These are phyloP conservation scores for Boletus subcaerulescens DNA, from an alignment of 768 basidiomycete species.

Conservation along the genomic window DNA sequence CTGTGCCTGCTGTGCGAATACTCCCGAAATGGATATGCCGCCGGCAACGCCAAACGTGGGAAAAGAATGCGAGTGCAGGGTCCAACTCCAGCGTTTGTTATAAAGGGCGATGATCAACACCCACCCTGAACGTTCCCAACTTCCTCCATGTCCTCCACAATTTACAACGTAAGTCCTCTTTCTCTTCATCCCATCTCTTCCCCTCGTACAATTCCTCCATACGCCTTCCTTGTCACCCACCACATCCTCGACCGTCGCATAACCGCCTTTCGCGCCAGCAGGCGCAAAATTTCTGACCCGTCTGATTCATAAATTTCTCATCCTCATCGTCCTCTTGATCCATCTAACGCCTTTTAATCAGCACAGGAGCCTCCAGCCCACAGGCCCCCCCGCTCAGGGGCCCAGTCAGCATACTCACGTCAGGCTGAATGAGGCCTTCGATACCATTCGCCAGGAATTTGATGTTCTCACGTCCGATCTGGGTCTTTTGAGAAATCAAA, in stretches of 20 bases:
- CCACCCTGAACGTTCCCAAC: conserved; percentile 38
- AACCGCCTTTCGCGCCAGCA: not conserved
- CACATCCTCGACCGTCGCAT: not conserved
- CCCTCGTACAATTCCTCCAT: not conserved
- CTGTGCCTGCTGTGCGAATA: conserved; percentile 25
- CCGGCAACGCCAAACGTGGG: conserved; percentile 36
- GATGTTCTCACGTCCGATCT: conserved; percentile 71
- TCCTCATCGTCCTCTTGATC: not conserved
- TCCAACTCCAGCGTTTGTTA: conserved; percentile 34
- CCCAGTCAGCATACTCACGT: conserved; percentile 38
- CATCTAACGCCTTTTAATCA: conserved; percentile 26
- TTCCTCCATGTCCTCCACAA: conserved; percentile 37
- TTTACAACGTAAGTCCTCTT: conserved; percentile 34
- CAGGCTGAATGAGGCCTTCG: conserved; percentile 75
- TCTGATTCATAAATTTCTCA: conserved; percentile 1
- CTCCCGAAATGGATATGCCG: conserved; percentile 30
- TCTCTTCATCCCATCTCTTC: not conserved
- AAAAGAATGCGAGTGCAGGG: conserved; percentile 34
- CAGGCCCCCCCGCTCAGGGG: conserved; percentile 43
- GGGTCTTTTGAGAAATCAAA: conserved; percentile 62
- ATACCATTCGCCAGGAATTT: conserved; percentile 80
- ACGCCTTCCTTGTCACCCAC: not conserved
- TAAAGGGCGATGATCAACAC: conserved; percentile 41
- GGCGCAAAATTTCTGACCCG: conserved; percentile 26
- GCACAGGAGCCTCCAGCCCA: conserved; percentile 57